phyloP scores from a whole-genome alignment of 1,284 basidiomycete genomes.

The Leccinum griseonigrum region DNA sequence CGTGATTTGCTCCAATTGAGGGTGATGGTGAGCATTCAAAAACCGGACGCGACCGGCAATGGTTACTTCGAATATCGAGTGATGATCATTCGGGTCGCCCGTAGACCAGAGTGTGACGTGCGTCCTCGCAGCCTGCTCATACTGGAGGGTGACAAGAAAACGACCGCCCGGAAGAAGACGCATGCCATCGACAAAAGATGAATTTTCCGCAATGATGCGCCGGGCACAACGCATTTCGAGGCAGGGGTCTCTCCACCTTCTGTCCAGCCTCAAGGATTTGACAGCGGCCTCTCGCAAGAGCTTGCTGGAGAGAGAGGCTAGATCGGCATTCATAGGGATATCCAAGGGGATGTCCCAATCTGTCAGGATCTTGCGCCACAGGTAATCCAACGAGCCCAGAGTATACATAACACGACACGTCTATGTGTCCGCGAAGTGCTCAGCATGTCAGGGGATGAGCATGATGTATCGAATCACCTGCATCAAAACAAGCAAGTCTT shows the following conservation, averaged over 20 bases:
- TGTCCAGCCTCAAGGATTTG: conserved; percentile 47
- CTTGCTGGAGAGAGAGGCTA: conserved; percentile 29
- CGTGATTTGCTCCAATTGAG: conserved; percentile 12
- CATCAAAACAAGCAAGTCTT: conserved; percentile 46
- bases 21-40: conserved; percentile 18
- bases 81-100: background rate
- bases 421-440: conserved; percentile 38
- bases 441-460: conserved; percentile 3
- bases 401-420: conserved; percentile 54
- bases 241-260: conserved; percentile 45
- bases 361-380: conserved; percentile 22
- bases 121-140: conserved; percentile 15
- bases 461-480: conserved; percentile 36
- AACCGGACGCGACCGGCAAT: conserved; percentile 20
- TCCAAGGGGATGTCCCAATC: conserved; percentile 35
- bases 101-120: conserved; percentile 24
- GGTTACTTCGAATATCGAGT: conserved; percentile 10
- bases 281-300: conserved; percentile 38
- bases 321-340: conserved; percentile 29
- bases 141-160: conserved; percentile 21
- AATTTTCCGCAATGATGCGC: conserved; percentile 29
- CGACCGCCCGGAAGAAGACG: conserved; percentile 26
- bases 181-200: conserved; percentile 23
- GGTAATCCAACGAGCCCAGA: conserved; percentile 22
- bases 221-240: conserved; percentile 37